Evolutionary conservation across 805 yeast species (phyloP), one percentile per base, ranked within the genome.

Genomic region (Candida coquimbonensis): DNA sequence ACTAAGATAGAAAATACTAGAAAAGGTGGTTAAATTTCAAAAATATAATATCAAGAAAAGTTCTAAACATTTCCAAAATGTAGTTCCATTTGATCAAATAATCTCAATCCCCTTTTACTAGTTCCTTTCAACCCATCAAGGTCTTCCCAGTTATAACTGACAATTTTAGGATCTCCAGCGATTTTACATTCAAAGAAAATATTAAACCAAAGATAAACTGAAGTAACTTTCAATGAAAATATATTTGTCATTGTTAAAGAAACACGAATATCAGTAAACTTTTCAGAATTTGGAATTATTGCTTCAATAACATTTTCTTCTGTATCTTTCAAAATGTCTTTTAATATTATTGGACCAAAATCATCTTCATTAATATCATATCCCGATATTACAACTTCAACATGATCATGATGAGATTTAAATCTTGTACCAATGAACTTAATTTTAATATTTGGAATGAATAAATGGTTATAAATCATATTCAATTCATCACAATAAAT

Each of bases 101-200:
- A 53, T 49, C 69, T 67, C 4, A 66, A 45, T 0, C 89, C 89
- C 50, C 72, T 74, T 39, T 67, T 67, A n/a, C 57, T 55, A 1
- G 80, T 72, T 2, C 93, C 95, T 51, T 73, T 72, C 47, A 70
- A 71, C 0, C 95, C 95, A 61, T 86, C 95, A 53, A 83, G 65
- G 0, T 75, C 72, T 3, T 68, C 66, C 81, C 82, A 79, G 36
- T 16, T 11, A 32, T 45, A 50, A 14, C 16, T 14, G 2, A 29
- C 19, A 9, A 43, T 36, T 5, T 16, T 39, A 4, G 33, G 7
- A 3, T 46, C 45, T 31, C 53, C 47, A 39, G 57, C 52, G 13
- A 51, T 47, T 35, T 58, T 40, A 9, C 67, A 56, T 50, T 75
- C 80, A 59, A 73, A 70, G 47, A 60, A 66, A 2, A 67, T 40